phyloP scores from a whole-genome alignment of 2,329 filamentous ascomycete species.

The Taxawa tesnikishii region DNA sequence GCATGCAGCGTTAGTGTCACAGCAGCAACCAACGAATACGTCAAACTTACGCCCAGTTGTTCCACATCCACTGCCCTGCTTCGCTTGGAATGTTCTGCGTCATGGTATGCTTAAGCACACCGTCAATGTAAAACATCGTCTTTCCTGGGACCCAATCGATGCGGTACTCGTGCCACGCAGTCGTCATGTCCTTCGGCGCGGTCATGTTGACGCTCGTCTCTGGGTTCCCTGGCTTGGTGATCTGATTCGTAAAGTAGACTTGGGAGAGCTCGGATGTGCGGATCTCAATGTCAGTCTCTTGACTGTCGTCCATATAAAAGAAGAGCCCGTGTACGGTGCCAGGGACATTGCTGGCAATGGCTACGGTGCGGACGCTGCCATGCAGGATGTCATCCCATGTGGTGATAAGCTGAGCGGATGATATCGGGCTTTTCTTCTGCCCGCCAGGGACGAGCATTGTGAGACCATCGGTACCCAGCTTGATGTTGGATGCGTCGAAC shows the following conservation, averaged over 20 bases:
- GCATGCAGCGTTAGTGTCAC: too few relatives aligned
- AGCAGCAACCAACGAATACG: too few relatives aligned
- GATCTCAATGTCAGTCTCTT: slow-evolving; percentile 66
- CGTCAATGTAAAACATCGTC: slow-evolving; percentile 61
- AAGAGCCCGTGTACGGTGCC: slow-evolving; percentile 73
- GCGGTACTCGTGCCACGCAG: slow-evolving; percentile 69
- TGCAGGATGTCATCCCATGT: slow-evolving; percentile 49
- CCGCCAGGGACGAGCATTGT: slow-evolving; percentile 5
- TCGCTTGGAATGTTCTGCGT: slow-evolving; percentile 35
- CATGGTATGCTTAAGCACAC: slow-evolving; percentile 41
- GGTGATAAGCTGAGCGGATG: slow-evolving; percentile 49
- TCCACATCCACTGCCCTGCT: slow-evolving; percentile 55
- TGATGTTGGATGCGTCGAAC: slow-evolving; percentile 8
- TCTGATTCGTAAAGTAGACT: slow-evolving; percentile 41
- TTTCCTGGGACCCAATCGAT: slow-evolving; percentile 56
- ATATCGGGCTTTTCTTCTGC: slow-evolving; percentile 3
- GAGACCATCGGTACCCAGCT: slow-evolving; percentile 4
- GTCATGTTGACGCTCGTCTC: slow-evolving; percentile 49
- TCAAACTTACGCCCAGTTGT: slow-evolving; percentile 69
- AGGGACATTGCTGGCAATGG: slow-evolving; percentile 47
- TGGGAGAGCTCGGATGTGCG: slow-evolving; percentile 3
- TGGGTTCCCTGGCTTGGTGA: slow-evolving; percentile 49
- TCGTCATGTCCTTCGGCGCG: slow-evolving; percentile 45
- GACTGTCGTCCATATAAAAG: slow-evolving; percentile 69
- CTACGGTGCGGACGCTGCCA: slow-evolving; percentile 57